Evolutionary conservation across 345 rosid genomes (phyloP).

Genomic region (Gossypium sturtianum): DNA sequence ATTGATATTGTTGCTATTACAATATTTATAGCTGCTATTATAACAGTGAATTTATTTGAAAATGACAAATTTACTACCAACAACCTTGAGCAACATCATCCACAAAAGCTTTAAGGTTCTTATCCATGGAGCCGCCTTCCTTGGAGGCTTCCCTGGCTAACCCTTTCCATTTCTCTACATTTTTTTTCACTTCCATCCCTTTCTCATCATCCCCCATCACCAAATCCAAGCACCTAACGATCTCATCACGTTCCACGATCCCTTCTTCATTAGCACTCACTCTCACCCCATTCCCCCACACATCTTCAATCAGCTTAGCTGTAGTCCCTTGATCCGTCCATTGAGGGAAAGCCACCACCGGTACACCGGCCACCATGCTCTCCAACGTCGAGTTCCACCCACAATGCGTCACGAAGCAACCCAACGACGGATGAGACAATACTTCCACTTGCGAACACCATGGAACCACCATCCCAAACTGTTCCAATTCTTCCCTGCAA

Average conservation of each 20-base stretch:
- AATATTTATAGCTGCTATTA: too few relatives aligned
- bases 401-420: conserved; percentile 65
- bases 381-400: conserved; percentile 80
- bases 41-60: too few relatives aligned
- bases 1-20: too few relatives aligned
- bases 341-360: conserved; percentile 66
- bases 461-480: conserved; percentile 45
- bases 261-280: conserved; percentile 39
- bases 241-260: conserved; percentile 28
- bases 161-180: conserved; percentile 46
- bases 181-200: conserved; percentile 32
- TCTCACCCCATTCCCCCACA: conserved; percentile 55
- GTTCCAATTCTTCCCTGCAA: conserved; percentile 27
- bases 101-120: conserved; percentile 45
- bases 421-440: conserved; percentile 20
- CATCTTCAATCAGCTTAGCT: conserved; percentile 48
- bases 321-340: conserved; percentile 55
- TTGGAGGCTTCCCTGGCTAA: conserved; percentile 36
- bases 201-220: conserved; percentile 42
- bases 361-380: conserved; percentile 47
- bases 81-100: conserved; percentile 14
- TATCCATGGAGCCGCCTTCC: conserved; percentile 51
- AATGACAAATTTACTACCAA: too few relatives aligned
- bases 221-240: conserved; percentile 25
- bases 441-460: conserved; percentile 51